Evolutionary conservation across 2,329 filamentous ascomycete species (phyloP).

Genomic region (Botryotinia convoluta): DNA sequence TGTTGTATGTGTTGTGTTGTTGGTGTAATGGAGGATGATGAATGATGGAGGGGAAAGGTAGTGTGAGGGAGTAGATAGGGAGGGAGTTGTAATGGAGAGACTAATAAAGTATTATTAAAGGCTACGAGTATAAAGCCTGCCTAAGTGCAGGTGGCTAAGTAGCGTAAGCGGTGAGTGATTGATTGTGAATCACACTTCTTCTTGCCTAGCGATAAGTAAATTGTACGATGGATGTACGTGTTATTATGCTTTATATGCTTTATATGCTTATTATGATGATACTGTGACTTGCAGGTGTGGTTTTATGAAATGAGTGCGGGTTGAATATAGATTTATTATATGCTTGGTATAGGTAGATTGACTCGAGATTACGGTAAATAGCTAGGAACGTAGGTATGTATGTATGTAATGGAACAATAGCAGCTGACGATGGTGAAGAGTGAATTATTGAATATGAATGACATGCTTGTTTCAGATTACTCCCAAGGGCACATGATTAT

Average conservation of each 20-base stretch:
- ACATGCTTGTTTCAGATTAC: slow-evolving; percentile 7
- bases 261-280: not conserved
- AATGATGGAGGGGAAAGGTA: slow-evolving; percentile 5
- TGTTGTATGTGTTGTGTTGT: slow-evolving; percentile 9
- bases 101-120: not conserved
- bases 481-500: slow-evolving; percentile 3
- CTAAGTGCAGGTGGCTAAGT: not conserved
- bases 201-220: not conserved
- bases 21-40: slow-evolving; percentile 19
- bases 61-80: not conserved
- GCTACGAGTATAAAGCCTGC: not conserved
- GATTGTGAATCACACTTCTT: slow-evolving; percentile 7
- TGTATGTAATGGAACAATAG: not conserved
- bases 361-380: not conserved
- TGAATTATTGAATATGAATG: not conserved
- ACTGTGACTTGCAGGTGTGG: not conserved
- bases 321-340: not conserved
- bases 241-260: no score
- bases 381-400: not conserved
- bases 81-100: slow-evolving; percentile 4
- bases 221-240: not conserved
- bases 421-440: not conserved
- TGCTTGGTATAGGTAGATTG: not conserved
- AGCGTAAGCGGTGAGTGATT: slow-evolving; percentile 19
- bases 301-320: not conserved